Conservation (phyloP, 2,329 filamentous ascomycete species). For the Phyllosticta ampelicida region DNA sequence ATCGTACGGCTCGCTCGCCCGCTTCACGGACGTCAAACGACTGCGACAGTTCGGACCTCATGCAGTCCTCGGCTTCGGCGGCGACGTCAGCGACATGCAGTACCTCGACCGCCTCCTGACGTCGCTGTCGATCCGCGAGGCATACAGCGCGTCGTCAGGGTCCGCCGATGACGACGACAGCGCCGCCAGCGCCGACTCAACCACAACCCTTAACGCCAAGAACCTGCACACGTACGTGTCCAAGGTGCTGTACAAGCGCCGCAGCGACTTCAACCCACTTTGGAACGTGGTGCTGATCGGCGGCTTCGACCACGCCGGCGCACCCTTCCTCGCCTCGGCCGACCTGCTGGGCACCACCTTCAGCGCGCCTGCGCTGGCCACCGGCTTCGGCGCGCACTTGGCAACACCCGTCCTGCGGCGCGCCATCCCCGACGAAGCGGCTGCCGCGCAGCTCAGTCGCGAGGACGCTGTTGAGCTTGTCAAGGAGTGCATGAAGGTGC, state of each 20-base stretch:
- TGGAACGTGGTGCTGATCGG: slow-evolving; percentile 95
- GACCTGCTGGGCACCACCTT: slow-evolving; percentile 92
- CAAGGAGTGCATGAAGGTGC: slow-evolving; percentile 94
- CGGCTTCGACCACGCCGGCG: slow-evolving; percentile 64
- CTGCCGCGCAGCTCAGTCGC: slow-evolving; percentile 57
- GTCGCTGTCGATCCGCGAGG: slow-evolving; percentile 78
- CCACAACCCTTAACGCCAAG: slow-evolving; percentile 59
- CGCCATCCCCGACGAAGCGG: slow-evolving; percentile 72
- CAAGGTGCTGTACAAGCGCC: slow-evolving; percentile 92
- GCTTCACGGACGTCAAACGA: slow-evolving; percentile 94
- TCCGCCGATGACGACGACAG: slow-evolving; percentile 30
- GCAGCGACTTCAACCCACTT: slow-evolving; percentile 89
- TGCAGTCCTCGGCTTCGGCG: slow-evolving; percentile 84
- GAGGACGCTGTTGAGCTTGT: slow-evolving; percentile 73
- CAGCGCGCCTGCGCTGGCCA: slow-evolving; percentile 76
- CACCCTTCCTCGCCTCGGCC: slow-evolving; percentile 83
- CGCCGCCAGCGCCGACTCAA: slow-evolving; percentile 18
- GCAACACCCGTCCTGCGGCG: slow-evolving; percentile 85
- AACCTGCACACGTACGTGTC: slow-evolving; percentile 95
- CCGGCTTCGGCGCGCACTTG: slow-evolving; percentile 85
- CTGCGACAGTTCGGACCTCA: slow-evolving; percentile 78
- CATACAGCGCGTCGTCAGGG: slow-evolving; percentile 47
- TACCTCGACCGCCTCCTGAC: slow-evolving; percentile 87
- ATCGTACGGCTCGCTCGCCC: slow-evolving; percentile 89
- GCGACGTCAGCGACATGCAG: slow-evolving; percentile 98